Percentiles rank a stretch among this genome's conserved stretches.
phyloP scores from a whole-genome alignment of 805 yeast species.

The Brettanomyces naardenensis region DNA sequence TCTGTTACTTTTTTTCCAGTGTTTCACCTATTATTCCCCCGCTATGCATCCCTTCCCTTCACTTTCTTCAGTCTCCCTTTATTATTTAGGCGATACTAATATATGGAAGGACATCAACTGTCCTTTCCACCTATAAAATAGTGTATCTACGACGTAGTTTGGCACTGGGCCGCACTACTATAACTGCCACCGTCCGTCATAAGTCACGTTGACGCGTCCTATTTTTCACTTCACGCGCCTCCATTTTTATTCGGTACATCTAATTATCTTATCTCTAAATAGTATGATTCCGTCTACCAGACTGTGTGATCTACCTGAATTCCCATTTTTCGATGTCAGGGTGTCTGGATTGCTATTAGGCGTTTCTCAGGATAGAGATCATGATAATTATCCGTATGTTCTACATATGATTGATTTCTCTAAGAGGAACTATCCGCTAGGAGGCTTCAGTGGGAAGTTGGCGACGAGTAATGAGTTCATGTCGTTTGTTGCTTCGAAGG shows the following conservation, averaged over 20 bases:
- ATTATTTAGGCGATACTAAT: conserved; percentile 1
- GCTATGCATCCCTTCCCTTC: conserved; percentile 1
- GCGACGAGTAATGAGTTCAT: conserved; percentile 2
- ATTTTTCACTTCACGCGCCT: no score
- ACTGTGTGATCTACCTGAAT: conserved; percentile 1
- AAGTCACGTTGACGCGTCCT: no score
- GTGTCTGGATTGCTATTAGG: conserved; percentile 16
- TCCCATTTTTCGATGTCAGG: conserved; percentile 6
- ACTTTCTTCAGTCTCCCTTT: no score
- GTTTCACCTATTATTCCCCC: neutral
- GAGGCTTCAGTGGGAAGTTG: neutral
- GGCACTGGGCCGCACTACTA: no score
- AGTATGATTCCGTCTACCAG: no score
- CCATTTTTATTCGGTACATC: no score
- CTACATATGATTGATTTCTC: conserved; percentile 20
- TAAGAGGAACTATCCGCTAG: neutral
- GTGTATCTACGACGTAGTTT: no score
- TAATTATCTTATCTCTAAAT: no score
- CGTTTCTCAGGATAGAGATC: conserved; percentile 7
- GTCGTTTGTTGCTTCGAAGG: neutral
- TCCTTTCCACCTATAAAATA: conserved; percentile 2
- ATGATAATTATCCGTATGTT: conserved; percentile 9
- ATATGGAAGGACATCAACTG: conserved; percentile 3
- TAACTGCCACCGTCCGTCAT: no score
- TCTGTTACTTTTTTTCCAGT: neutral